A percentile compares a stretch with the other conserved stretches of the same genome.
These are phyloP conservation scores for Vanrija humicola DNA, from an alignment of 1,284 basidiomycete species.

Conservation along the genomic window DNA sequence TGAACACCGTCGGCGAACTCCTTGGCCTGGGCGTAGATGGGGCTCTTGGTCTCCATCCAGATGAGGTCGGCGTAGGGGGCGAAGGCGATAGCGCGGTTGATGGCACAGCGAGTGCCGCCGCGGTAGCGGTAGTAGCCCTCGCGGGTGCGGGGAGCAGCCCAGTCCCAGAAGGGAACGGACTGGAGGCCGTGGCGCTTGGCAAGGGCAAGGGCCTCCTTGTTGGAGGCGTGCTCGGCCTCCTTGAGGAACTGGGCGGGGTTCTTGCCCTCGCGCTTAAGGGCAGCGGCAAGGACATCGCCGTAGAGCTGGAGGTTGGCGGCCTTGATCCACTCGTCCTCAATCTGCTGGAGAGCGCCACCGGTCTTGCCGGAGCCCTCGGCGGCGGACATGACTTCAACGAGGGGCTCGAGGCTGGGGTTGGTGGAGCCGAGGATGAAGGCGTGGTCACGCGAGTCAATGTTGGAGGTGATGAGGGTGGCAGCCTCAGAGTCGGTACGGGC, in stretches of 20 bases:
- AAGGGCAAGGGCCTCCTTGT: conserved; percentile 65
- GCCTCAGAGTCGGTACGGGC: conserved; percentile 80
- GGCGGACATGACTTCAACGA: conserved; percentile 76
- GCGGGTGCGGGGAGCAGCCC: conserved; percentile 88
- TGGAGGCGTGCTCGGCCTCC: conserved; percentile 57
- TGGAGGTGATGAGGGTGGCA: conserved; percentile 92
- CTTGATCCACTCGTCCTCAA: conserved; percentile 83
- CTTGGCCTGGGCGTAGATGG: conserved; percentile 87
- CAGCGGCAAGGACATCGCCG: conserved; percentile 67
- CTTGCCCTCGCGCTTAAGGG: conserved; percentile 63
- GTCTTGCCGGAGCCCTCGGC: conserved; percentile 76
- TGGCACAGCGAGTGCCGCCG: conserved; percentile 90
- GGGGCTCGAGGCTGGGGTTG: conserved; percentile 63
- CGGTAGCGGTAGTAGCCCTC: conserved; percentile 92
- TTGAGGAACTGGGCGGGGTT: conserved; percentile 40
- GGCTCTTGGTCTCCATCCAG: conserved; percentile 98
- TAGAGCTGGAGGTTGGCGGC: conserved; percentile 76
- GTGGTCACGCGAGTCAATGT: conserved; percentile 95
- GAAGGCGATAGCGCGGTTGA: conserved; percentile 88
- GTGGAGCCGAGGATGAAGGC: conserved; percentile 92
- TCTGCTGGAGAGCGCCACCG: conserved; percentile 73
- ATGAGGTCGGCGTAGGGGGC: conserved; percentile 87
- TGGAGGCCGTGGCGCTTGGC: conserved; percentile 77
- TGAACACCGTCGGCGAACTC: conserved; percentile 90
- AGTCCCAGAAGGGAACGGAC: conserved; percentile 68